Conservation (phyloP, 2,329 filamentous ascomycete species). For the Cadophora gregata region DNA sequence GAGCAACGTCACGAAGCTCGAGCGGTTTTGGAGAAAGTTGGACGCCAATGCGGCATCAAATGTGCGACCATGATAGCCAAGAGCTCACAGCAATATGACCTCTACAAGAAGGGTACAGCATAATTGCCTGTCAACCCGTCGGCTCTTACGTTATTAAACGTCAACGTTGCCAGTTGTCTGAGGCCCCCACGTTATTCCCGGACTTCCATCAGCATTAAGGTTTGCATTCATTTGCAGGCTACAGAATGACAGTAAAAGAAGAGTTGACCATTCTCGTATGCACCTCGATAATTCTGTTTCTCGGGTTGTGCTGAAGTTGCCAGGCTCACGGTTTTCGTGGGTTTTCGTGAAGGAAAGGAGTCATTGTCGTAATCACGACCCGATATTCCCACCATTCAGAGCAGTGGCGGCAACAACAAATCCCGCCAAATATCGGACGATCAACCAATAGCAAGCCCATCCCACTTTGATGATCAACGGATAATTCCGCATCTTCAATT, state of each 20-base stretch:
- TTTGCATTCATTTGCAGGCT: background rate
- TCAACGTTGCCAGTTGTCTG: background rate
- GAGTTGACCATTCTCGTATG: background rate
- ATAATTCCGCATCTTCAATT: background rate
- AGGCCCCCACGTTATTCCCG: background rate
- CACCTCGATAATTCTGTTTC: background rate
- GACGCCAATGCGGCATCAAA: constrained; percentile 22
- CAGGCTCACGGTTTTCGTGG: too few species aligned
- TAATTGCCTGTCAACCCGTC: background rate
- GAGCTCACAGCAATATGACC: background rate
- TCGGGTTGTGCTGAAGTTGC: background rate
- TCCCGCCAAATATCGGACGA: background rate
- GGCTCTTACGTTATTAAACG: background rate
- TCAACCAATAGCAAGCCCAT: background rate
- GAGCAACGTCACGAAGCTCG: constrained; percentile 17
- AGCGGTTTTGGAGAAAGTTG: constrained; percentile 16
- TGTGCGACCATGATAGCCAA: constrained; percentile 17
- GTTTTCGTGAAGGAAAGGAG: background rate
- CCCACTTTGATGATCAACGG: background rate
- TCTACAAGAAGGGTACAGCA: background rate
- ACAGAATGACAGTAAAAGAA: background rate
- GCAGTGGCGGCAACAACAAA: background rate
- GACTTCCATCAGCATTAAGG: background rate
- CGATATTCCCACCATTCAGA: background rate
- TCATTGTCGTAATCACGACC: background rate